A percentile compares a stretch with the other conserved stretches of the same genome.
These are phyloP conservation scores for Candida insectalens DNA, from an alignment of 805 yeast genomes.

Conservation along the genomic window DNA sequence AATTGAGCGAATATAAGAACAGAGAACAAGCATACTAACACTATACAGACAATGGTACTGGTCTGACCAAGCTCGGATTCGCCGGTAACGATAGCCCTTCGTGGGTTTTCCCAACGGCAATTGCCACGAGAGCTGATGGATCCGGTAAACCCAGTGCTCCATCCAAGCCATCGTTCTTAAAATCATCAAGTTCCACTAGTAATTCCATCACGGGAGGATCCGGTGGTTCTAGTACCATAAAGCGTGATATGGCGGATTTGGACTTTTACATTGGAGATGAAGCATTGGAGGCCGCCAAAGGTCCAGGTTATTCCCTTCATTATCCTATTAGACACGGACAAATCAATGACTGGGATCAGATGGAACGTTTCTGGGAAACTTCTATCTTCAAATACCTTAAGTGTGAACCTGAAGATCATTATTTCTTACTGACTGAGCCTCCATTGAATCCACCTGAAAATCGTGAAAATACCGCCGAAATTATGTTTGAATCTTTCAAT, in stretches of 20 bases:
- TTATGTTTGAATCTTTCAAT: slow-evolving; percentile 96
- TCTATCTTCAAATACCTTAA: slow-evolving; percentile 92
- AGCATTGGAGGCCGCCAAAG: slow-evolving; percentile 84
- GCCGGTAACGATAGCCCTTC: slow-evolving; percentile 99
- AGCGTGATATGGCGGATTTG: slow-evolving; percentile 87
- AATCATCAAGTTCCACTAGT: slow-evolving; percentile 13
- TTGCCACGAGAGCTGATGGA: slow-evolving; percentile 59
- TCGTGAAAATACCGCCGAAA: slow-evolving; percentile 97
- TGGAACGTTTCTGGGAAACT: slow-evolving; percentile 99
- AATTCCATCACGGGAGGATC: slow-evolving; percentile 5
- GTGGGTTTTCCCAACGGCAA: slow-evolving; percentile 94
- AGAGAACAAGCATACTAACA: slow-evolving; percentile 7
- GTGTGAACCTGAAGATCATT: slow-evolving; percentile 98
- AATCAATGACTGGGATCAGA: slow-evolving; percentile 98
- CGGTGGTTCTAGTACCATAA: slow-evolving; percentile 38
- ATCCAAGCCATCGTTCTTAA: slow-evolving; percentile 36
- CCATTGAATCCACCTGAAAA: slow-evolving; percentile 99
- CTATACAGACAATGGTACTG: slow-evolving; percentile 74
- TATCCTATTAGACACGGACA: slow-evolving; percentile 98
- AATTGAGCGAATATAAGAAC: not conserved
- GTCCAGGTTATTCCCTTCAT: slow-evolving; percentile 76
- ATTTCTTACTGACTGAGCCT: slow-evolving; percentile 92
- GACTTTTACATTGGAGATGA: slow-evolving; percentile 96
- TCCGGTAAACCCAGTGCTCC: slow-evolving; percentile 32
- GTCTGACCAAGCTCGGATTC: slow-evolving; percentile 92